Conservation (phyloP, 768 basidiomycete species). For the Boletus tomentosulus region DNA sequence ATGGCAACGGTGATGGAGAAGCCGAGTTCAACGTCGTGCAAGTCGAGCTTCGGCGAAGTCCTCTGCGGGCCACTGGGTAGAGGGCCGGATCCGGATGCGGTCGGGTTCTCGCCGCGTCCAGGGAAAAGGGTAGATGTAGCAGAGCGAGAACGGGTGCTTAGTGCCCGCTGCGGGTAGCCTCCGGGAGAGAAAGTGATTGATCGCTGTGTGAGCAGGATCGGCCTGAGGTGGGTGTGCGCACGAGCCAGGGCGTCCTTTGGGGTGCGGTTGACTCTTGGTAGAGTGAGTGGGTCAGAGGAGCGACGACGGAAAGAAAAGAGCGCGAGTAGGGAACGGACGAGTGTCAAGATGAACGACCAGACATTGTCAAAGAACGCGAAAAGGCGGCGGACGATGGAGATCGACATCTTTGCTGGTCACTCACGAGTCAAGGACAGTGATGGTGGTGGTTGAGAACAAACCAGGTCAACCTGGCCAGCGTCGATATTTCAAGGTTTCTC, state of each 20-base stretch:
- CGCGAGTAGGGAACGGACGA: conserved; percentile 24
- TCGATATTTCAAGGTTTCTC: conserved; percentile 7
- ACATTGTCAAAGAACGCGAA: conserved; percentile 15
- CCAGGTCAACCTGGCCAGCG: background rate
- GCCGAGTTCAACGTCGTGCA: conserved; percentile 15
- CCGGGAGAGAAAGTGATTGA: conserved; percentile 1
- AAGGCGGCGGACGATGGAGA: conserved; percentile 3
- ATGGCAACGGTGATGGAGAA: conserved; percentile 2
- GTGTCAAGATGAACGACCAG: conserved; percentile 26
- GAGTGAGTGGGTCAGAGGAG: conserved; percentile 8
- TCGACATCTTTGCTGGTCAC: conserved; percentile 12
- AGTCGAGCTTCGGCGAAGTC: conserved; percentile 19
- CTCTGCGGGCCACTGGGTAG: conserved; percentile 5
- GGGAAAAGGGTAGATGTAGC: conserved; percentile 13
- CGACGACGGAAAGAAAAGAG: conserved; percentile 18
- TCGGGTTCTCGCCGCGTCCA: background rate
- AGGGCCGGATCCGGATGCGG: background rate
- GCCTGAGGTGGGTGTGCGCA: conserved; percentile 15
- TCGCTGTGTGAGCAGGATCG: conserved; percentile 18
- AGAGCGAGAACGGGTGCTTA: conserved; percentile 7
- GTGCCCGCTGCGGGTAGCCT: background rate
- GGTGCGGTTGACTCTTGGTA: conserved; percentile 1
- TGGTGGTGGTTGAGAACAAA: background rate
- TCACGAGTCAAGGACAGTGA: conserved; percentile 16
- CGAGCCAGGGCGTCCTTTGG: conserved; percentile 10